Percentiles rank a stretch among this genome's conserved stretches.
These are phyloP conservation scores for Cladophialophora exuberans DNA, from an alignment of 2,329 filamentous ascomycete species.

Conservation along the genomic window DNA sequence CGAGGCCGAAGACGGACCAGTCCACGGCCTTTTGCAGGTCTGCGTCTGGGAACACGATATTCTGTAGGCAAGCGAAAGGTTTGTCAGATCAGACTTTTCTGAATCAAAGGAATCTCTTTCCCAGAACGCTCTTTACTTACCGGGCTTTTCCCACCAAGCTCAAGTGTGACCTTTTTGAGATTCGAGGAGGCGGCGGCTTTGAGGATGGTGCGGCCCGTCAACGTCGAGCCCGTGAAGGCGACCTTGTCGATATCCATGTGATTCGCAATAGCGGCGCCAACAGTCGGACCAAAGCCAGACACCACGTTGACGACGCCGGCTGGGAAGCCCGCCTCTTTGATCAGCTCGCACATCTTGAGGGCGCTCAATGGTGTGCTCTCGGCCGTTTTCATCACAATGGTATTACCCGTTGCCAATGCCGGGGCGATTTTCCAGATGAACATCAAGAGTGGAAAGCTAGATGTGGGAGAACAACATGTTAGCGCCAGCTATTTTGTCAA, in stretches of 20 bases:
- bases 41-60: constrained; percentile 41
- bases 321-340: constrained; percentile 57
- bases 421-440: constrained; percentile 59
- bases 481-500: not conserved
- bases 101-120: not conserved
- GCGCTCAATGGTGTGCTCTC: constrained; percentile 61
- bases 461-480: no score
- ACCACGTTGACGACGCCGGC: constrained; percentile 62
- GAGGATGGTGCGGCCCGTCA: constrained; percentile 38
- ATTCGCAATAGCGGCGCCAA: constrained; percentile 41
- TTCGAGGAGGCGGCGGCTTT: constrained; percentile 37
- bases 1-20: constrained; percentile 38
- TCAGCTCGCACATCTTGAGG: constrained; percentile 51
- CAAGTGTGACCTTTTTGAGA: constrained; percentile 41
- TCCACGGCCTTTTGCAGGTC: constrained; percentile 39
- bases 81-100: not conserved
- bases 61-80: constrained; percentile 21
- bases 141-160: constrained; percentile 40
- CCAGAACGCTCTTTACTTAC: not conserved
- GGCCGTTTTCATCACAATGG: constrained; percentile 70
- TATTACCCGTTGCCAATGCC: constrained; percentile 68
- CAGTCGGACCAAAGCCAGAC: constrained; percentile 65
- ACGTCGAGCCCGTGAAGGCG: constrained; percentile 40
- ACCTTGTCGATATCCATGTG: constrained; percentile 40
- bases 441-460: constrained; percentile 17